Base-by-base conservation (phyloP, 257 asterid genomes). In the Cynanchum wilfordii region DNA sequence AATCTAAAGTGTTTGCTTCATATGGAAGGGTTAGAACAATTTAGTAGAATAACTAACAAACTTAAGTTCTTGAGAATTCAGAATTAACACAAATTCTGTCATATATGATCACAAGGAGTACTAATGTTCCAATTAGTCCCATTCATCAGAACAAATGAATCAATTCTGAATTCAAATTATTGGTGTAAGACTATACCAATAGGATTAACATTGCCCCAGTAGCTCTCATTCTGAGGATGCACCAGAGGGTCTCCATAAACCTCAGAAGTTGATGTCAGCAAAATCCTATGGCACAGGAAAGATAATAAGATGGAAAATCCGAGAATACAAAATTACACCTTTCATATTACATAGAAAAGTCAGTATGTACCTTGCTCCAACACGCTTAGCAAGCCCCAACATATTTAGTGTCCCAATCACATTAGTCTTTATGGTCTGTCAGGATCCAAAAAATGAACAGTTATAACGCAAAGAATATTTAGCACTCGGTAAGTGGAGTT, bases 301-400 rank as follows among this genome's bases (percentile, higher is more conserved):
- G 50, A 74, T 5, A n/a, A 33, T 71, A 17, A 75, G 47, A 73
- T 22, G 33, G 67, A 62, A 66, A 19, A 66, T 20, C 40, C 8
- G 1, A 40, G 24, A 24, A 54, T 6, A 54, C 2, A 54, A 54
- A 7, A 20, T 6, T 19, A 33, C 57, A 64, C 71, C 36, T 54
- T 52, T 15, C 42, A 52, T 12, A 71, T 11, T 11, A 65, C 51
- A 15, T 27, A 67, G 29, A 54, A 36, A 9, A 49, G 66, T n/a
- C 9, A 71, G 44, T 62, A 70, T 74, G 54, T 70, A 92, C 99
- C 98, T 90, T 66, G 99, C 99, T 44, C 99, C 99, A 5, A 95
- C 97, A 69, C 99, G 86, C 90, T 95, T 95, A 79, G 98, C 98
- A 77, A 95, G 98, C 69, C 98, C 99, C 88, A 95, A 76, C 98